A percentile compares a stretch with the other conserved stretches of the same genome.
These are phyloP conservation scores for Gnetum montanum DNA, from an alignment of 75 land plant species.

Conservation along the genomic window DNA sequence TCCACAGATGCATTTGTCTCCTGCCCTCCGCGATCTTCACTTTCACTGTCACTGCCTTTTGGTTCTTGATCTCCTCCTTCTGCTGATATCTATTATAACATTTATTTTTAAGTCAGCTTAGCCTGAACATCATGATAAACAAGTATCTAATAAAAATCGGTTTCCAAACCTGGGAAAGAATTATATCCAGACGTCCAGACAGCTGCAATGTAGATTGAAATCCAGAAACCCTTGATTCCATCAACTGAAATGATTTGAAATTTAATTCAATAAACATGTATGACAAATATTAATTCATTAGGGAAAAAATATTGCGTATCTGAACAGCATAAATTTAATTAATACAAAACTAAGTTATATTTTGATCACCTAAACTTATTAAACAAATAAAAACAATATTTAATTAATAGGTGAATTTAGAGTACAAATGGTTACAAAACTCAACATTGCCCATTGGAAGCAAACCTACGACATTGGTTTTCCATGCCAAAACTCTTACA, in stretches of 20 bases:
- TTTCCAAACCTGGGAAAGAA: slow-evolving; percentile 16
- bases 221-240: slow-evolving; percentile 24
- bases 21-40: slow-evolving; percentile 7
- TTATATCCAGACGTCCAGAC: slow-evolving; percentile 34
- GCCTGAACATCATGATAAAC: too few species aligned
- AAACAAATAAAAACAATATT: too few species aligned
- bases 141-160: too few species aligned
- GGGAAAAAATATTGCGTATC: not conserved
- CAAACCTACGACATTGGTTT: too few species aligned
- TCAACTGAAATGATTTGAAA: slow-evolving; percentile 7
- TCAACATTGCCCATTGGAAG: too few species aligned
- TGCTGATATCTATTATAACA: slow-evolving; percentile 5
- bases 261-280: not conserved
- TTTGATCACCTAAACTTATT: too few species aligned
- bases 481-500: too few species aligned
- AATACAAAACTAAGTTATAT: too few species aligned
- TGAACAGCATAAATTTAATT: too few species aligned
- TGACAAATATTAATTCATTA: not conserved
- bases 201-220: slow-evolving; percentile 23
- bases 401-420: too few species aligned
- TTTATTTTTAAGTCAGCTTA: slow-evolving; percentile 8
- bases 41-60: slow-evolving; percentile 15
- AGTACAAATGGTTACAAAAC: too few species aligned
- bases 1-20: slow-evolving; percentile 15
- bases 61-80: slow-evolving; percentile 4